These are phyloP conservation scores for Clonostachys rosea DNA, from an alignment of 2,329 filamentous ascomycete genomes.

Conservation along the genomic window DNA sequence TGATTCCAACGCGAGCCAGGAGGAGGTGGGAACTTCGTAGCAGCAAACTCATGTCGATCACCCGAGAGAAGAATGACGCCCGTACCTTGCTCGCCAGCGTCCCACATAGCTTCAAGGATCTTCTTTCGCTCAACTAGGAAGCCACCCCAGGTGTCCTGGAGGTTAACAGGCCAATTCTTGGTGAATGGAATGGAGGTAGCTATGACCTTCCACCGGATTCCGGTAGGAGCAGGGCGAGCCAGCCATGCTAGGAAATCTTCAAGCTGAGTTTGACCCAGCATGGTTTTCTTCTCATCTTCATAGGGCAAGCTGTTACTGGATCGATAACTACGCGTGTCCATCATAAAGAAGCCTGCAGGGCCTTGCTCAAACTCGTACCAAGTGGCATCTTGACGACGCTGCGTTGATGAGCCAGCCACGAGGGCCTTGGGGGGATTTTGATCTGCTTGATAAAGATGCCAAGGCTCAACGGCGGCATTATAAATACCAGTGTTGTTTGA, in stretches of 20 bases:
- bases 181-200: conserved; percentile 91
- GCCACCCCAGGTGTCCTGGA: conserved; percentile 89
- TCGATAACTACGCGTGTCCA: conserved; percentile 87
- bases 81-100: conserved; percentile 50
- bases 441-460: conserved; percentile 77
- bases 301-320: conserved; percentile 53
- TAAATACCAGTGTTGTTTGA: conserved; percentile 78
- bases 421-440: conserved; percentile 74
- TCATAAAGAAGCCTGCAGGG: conserved; percentile 88
- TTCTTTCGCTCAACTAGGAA: conserved; percentile 75
- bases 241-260: conserved; percentile 77
- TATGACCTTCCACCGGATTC: conserved; percentile 90
- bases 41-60: conserved; percentile 95
- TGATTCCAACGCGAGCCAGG: conserved; percentile 57
- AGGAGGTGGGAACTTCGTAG: conserved; percentile 71
- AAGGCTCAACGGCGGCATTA: conserved; percentile 75
- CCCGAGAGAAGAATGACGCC: conserved; percentile 76
- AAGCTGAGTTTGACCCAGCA: conserved; percentile 79
- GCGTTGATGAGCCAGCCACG: conserved; percentile 10
- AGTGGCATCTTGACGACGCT: conserved; percentile 52
- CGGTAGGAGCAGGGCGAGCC: conserved; percentile 62
- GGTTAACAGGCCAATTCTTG: conserved; percentile 92
- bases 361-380: conserved; percentile 91
- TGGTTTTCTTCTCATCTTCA: conserved; percentile 67
- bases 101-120: conserved; percentile 91